phyloP scores from a whole-genome alignment of 768 basidiomycete genomes.

The Pulveroboletus sp. region DNA sequence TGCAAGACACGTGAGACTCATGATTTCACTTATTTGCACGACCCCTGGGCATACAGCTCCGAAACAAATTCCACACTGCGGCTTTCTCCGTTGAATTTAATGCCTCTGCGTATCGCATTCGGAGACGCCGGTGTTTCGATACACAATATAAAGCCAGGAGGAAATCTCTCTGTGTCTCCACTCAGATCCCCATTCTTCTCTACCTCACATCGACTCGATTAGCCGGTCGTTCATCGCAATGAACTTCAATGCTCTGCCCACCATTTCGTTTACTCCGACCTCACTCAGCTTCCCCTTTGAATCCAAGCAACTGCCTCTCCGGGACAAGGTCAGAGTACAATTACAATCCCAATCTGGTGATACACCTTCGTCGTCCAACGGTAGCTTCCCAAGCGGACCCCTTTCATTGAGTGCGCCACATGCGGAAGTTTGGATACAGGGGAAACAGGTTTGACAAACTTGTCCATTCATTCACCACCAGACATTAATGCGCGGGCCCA shows the following conservation, averaged over 20 bases:
- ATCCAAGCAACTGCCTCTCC: constrained; percentile 34
- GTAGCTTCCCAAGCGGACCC: constrained; percentile 38
- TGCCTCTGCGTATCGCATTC: constrained; percentile 1
- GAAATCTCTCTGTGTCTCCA: neutral
- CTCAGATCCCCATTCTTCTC: neutral
- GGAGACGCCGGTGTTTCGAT: constrained; percentile 4
- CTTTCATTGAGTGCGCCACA: constrained; percentile 41
- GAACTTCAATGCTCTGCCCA: constrained; percentile 27
- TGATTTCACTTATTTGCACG: constrained; percentile 12
- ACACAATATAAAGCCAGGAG: constrained; percentile 20
- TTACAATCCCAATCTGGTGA: constrained; percentile 32
- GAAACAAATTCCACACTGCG: constrained; percentile 9
- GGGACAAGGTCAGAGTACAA: constrained; percentile 25
- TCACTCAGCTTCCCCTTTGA: constrained; percentile 36
- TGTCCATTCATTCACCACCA: neutral
- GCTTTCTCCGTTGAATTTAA: constrained; percentile 9
- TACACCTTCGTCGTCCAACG: constrained; percentile 31
- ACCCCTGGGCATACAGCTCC: constrained; percentile 16
- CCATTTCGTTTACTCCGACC: constrained; percentile 32
- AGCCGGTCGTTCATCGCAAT: constrained; percentile 5
- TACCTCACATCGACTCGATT: neutral
- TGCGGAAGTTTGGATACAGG: constrained; percentile 44
- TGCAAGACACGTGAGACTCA: constrained; percentile 10
- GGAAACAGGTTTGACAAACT: constrained; percentile 34
- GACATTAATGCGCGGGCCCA: constrained; percentile 19